Percentiles rank a stretch among this genome's conserved stretches.
phyloP scores from a whole-genome alignment of 2,329 filamentous ascomycete genomes.

The Ceratocystis huliohia region DNA sequence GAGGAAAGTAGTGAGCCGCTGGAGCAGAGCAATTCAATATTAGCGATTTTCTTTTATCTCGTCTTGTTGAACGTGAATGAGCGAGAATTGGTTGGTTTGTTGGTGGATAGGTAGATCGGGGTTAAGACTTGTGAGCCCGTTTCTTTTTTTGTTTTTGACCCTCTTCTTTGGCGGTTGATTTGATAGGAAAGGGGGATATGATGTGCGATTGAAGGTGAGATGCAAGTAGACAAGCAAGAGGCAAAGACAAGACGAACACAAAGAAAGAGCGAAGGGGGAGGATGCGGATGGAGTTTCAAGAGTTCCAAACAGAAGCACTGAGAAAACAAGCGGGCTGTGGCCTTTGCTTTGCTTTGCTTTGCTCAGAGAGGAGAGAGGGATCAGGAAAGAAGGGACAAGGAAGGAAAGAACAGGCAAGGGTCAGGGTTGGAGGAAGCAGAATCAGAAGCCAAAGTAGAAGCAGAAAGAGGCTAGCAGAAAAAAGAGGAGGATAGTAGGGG shows the following conservation, averaged over 20 bases:
- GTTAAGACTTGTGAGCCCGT: too few relatives aligned
- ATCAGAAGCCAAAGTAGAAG: neutral
- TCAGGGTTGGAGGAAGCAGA: constrained; percentile 1
- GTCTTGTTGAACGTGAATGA: neutral
- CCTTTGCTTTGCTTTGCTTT: too few relatives aligned
- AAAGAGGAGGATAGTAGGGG: neutral
- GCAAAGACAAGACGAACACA: constrained; percentile 7
- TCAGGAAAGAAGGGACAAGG: neutral
- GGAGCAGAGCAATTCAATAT: constrained; percentile 21
- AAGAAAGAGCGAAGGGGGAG: constrained; percentile 10
- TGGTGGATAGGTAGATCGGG: neutral
- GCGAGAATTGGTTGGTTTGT: neutral
- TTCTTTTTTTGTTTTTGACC: neutral
- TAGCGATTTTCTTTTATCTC: constrained; percentile 19
- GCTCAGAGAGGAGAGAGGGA: neutral
- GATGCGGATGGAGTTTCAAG: constrained; percentile 1
- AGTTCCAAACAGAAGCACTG: neutral
- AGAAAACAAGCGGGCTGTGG: neutral
- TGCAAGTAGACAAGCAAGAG: constrained; percentile 1
- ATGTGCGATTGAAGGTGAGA: constrained; percentile 7
- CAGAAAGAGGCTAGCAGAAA: neutral
- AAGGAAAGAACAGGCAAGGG: neutral
- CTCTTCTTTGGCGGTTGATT: neutral
- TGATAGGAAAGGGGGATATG: constrained; percentile 12
- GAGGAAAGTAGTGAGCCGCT: constrained; percentile 25